A percentile compares a stretch with the other conserved stretches of the same genome.
These are phyloP conservation scores for Orbilia oligospora DNA, from an alignment of 2,329 filamentous ascomycete species.

Conservation along the genomic window DNA sequence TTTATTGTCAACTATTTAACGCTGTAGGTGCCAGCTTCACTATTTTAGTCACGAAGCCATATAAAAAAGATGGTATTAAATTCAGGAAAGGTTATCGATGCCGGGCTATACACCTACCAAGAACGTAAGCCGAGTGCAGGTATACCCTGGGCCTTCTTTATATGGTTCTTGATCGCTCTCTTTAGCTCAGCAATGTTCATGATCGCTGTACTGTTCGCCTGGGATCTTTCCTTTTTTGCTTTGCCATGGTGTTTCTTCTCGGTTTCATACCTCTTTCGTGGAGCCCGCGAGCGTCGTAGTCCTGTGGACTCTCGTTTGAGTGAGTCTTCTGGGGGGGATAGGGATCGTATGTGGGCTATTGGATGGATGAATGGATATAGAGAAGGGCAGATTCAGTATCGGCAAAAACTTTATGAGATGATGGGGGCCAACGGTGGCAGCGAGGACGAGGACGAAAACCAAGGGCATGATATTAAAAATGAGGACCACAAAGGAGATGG, in stretches of 20 bases:
- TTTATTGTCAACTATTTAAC: not conserved
- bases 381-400: slow-evolving; percentile 2
- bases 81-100: slow-evolving; percentile 1
- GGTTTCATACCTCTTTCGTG: slow-evolving; percentile 38
- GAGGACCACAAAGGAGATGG: not conserved
- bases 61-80: slow-evolving; percentile 10
- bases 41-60: slow-evolving; percentile 4
- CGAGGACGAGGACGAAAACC: not conserved
- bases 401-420: not conserved
- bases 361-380: slow-evolving; percentile 11
- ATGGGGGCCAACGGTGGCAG: not conserved
- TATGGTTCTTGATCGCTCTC: slow-evolving; percentile 39
- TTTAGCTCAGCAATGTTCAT: slow-evolving; percentile 46
- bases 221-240: slow-evolving; percentile 47
- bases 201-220: slow-evolving; percentile 45
- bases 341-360: not conserved
- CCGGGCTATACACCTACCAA: slow-evolving; percentile 28
- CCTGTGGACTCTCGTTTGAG: not conserved
- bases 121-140: slow-evolving; percentile 12
- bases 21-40: slow-evolving; percentile 4
- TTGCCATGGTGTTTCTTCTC: slow-evolving; percentile 49
- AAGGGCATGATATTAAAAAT: not conserved
- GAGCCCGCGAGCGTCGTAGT: slow-evolving; percentile 17
- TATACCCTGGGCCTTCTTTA: slow-evolving; percentile 32
- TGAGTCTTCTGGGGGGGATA: not conserved